Evolutionary conservation across 345 rosid species (phyloP).

Genomic region (Carallia pectinifolia): DNA sequence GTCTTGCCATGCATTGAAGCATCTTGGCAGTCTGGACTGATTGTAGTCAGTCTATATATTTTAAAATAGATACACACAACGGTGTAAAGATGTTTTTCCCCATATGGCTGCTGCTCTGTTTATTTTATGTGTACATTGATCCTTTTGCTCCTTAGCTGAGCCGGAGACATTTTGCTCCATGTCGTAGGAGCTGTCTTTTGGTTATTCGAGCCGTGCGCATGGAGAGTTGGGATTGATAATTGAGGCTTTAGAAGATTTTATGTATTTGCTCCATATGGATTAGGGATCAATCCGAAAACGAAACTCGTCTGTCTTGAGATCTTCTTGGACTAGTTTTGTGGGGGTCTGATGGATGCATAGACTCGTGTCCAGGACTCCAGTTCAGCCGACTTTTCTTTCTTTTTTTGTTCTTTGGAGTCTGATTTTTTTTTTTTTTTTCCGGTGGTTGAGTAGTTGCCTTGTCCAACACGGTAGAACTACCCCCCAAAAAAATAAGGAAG

Average conservation of each 20-base stretch:
- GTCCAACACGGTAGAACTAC: too few relatives aligned
- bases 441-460: too few relatives aligned
- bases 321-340: too few relatives aligned
- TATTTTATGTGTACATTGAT: slow-evolving; percentile 18
- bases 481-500: too few relatives aligned
- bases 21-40: slow-evolving; percentile 14
- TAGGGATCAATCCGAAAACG: background rate
- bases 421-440: too few relatives aligned
- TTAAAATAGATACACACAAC: slow-evolving; percentile 31
- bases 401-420: too few relatives aligned
- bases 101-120: slow-evolving; percentile 28
- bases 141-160: background rate
- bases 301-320: background rate
- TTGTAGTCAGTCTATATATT: slow-evolving; percentile 26
- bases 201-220: slow-evolving; percentile 28
- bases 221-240: slow-evolving; percentile 39
- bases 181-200: slow-evolving; percentile 28
- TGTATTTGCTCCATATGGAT: slow-evolving; percentile 17
- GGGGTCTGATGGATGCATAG: too few relatives aligned
- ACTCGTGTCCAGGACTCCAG: too few relatives aligned
- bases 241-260: slow-evolving; percentile 34
- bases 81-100: slow-evolving; percentile 36
- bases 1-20: slow-evolving; percentile 58
- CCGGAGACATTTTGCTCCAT: slow-evolving; percentile 1
- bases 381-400: too few relatives aligned